These are phyloP conservation scores for Starmerella apis DNA, from an alignment of 805 yeast species.

Conservation along the genomic window DNA sequence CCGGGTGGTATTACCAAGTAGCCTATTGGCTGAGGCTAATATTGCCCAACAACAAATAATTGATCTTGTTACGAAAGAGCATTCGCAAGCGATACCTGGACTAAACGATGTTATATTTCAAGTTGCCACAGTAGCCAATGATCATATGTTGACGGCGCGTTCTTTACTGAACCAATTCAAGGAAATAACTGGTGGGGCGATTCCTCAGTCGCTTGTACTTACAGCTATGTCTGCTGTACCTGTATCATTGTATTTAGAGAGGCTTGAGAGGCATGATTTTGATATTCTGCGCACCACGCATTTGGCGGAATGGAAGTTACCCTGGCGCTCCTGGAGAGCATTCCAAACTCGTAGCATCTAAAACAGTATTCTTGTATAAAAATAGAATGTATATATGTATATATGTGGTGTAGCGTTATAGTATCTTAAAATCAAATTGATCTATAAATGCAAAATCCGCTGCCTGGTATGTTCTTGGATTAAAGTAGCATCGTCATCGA, in stretches of 20 bases:
- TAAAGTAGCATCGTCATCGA: no score
- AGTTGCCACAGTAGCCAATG: slow-evolving; percentile 66
- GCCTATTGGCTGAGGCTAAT: slow-evolving; percentile 42
- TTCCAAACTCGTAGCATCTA: slow-evolving; percentile 37
- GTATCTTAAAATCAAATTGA: no score
- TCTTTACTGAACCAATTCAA: slow-evolving; percentile 39
- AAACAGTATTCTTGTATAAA: no score
- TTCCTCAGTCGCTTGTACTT: slow-evolving; percentile 48
- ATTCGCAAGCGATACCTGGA: slow-evolving; percentile 23
- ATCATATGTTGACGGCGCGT: slow-evolving; percentile 62
- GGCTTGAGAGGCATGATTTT: slow-evolving; percentile 53
- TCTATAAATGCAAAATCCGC: no score
- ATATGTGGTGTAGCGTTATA: not conserved
- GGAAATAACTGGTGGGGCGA: slow-evolving; percentile 33
- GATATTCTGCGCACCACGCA: slow-evolving; percentile 41
- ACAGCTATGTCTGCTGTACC: slow-evolving; percentile 65
- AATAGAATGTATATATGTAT: not conserved
- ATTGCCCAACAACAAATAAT: slow-evolving; percentile 57
- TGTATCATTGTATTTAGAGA: slow-evolving; percentile 48
- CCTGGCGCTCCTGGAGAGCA: slow-evolving; percentile 47
- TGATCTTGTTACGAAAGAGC: slow-evolving; percentile 32
- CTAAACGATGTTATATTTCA: slow-evolving; percentile 49
- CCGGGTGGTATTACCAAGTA: slow-evolving; percentile 53
- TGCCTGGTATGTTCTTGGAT: no score
- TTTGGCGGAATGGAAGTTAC: slow-evolving; percentile 53